phyloP scores from a whole-genome alignment of 1,139 yeast genomes.

The Casaregolazyma lundiana region DNA sequence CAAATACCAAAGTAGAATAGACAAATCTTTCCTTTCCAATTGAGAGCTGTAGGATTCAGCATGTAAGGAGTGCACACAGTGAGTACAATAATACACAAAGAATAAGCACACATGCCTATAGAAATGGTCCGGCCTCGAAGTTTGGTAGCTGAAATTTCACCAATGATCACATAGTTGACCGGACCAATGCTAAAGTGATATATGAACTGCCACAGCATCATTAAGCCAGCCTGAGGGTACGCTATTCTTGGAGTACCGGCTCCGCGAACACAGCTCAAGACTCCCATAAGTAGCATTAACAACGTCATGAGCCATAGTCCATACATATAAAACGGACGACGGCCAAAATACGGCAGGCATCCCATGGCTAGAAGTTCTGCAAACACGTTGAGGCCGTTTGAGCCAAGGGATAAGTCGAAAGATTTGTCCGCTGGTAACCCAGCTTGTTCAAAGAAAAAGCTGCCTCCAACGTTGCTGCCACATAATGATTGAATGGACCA shows the following conservation, averaged over 20 bases:
- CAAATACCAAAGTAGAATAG: constrained; percentile 51
- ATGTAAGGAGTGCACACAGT: constrained; percentile 48
- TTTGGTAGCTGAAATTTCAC: constrained; percentile 22
- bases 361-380: constrained; percentile 51
- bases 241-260: not conserved
- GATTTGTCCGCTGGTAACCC: constrained; percentile 12
- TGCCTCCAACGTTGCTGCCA: constrained; percentile 8
- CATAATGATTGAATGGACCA: constrained; percentile 46
- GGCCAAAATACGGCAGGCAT: constrained; percentile 43
- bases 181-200: constrained; percentile 43
- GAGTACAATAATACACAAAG: constrained; percentile 39
- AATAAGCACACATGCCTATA: constrained; percentile 42
- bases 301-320: constrained; percentile 34
- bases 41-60: constrained; percentile 53
- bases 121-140: constrained; percentile 51
- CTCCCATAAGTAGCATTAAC: not conserved
- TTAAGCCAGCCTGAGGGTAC: constrained; percentile 17
- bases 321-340: constrained; percentile 41
- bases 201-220: constrained; percentile 27
- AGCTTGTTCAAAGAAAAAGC: constrained; percentile 20
- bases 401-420: constrained; percentile 16
- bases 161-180: constrained; percentile 4
- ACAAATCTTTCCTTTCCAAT: constrained; percentile 54
- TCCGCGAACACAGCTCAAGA: constrained; percentile 9
- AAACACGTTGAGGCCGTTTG: constrained; percentile 35